Base-by-base conservation (phyloP, 2,329 filamentous ascomycete genomes). In the Stenocarpella maydis region DNA sequence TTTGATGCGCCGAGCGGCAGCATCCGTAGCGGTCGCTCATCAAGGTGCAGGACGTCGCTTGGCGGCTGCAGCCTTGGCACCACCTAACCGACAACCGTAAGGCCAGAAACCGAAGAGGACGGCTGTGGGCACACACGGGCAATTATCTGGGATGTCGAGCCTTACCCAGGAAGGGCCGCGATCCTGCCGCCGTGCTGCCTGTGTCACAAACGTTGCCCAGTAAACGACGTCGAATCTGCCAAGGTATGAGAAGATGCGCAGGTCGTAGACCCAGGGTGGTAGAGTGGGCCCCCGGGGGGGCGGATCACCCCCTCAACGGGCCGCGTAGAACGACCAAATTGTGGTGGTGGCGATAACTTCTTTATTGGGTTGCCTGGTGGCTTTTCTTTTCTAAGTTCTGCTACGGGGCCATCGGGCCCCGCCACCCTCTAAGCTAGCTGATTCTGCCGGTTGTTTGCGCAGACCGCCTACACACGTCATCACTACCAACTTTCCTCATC, bases 101-200 rank as follows among this genome's bases (percentile, higher is more conserved):
- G 58, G 41, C 43, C 12, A 37, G 14, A 63, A 54, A n/a, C 39
- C 50, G 37, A 26, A 24, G 10, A 47, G 28, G n/a, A 31, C 26
- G 41, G 26, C 24, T 17, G 55, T 47, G 55, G 26, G 41, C 45
- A 24, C 39, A 61, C 55, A 17, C 31, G 39, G 24, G 45, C 19
- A 61, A 28, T 19, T n/a, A 37, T 47, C 19, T 47, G 26, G 19
- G 26, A 61, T 47, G 26, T 61, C 41, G 41, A 61, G 41, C 26
- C 58, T 61, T 47, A 26, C 58, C 58, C 19, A 61, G n/a, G 26
- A 47, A 61, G 41, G 58, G 26, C 43, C 43, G 58, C 28, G 9
- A 63, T 61, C 19, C 66, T 64, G 66, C 58, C 66, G 55, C 31
- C 50, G 26, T 68, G 55, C 39, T 50, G 19, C 26, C 26, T 14